A percentile compares a stretch with the other conserved stretches of the same genome.
Conservation (phyloP, 371 early-diverging fungal genomes). For the Dichotomocladium elegans region DNA sequence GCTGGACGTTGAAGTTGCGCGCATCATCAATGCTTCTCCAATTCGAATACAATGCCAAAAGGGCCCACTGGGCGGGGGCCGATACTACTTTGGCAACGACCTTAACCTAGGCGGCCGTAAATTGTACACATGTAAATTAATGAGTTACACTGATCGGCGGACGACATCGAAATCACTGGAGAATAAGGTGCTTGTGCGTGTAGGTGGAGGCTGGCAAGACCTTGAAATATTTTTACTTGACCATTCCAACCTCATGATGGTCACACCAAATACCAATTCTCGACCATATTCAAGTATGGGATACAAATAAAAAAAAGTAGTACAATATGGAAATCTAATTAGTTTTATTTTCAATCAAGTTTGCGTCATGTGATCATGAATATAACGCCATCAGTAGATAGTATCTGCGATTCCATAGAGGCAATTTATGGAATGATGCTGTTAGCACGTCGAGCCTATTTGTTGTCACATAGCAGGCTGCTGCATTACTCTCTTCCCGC, state of each 20-base stretch:
- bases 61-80: constrained; percentile 36
- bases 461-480: no score
- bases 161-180: constrained; percentile 2
- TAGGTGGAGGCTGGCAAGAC: constrained; percentile 70
- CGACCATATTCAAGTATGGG: background rate
- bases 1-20: constrained; percentile 56
- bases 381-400: no score
- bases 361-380: no score
- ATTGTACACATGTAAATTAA: constrained; percentile 42
- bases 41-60: constrained; percentile 43
- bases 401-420: no score
- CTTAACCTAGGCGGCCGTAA: constrained; percentile 40
- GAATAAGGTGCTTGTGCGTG: constrained; percentile 59
- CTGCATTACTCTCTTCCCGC: no score
- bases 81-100: constrained; percentile 60
- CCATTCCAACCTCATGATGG: constrained; percentile 28
- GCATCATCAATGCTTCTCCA: constrained; percentile 48
- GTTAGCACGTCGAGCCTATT: no score
- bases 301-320: no score
- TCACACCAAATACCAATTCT: background rate
- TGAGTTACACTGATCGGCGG: constrained; percentile 32
- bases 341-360: no score
- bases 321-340: no score
- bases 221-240: constrained; percentile 60
- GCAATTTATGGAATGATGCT: no score